Base-by-base conservation (phyloP, 2,329 filamentous ascomycete species). In the Ramichloridium luteum region DNA sequence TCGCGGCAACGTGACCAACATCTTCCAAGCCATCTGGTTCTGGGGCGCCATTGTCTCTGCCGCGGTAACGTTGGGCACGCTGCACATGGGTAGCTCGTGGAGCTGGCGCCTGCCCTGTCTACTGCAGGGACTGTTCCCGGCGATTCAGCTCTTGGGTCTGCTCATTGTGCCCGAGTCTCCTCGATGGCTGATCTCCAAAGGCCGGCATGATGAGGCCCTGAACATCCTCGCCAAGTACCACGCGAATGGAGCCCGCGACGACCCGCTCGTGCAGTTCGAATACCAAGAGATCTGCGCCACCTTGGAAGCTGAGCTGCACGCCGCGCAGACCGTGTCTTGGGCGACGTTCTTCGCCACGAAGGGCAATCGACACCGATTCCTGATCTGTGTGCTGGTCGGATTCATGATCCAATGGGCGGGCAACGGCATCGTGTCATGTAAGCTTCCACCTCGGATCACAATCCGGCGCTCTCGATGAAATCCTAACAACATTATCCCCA, bases 261-360 rank as follows among this genome's bases (percentile, higher is more conserved):
- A 77, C 46, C 50, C 68, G 3, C 70, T 71, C 1, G 75, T 80
- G 9, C 70, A 75, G 44, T 74, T 75, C 49, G 72, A 80, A 51
- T 77, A 66, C 50, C 65, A 65, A 13, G 70, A 77, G 48, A 77
- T 78, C 41, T 58, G 66, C 30, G 61, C 64, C 3, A 70, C 72
- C 0, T 67, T 75, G 44, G 60, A 62, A 16, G 44, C 70, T 1
- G 70, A 75, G 46, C 54, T 67, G 32, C 67, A 75, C 38, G 35
- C 27, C 12, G 64, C 68, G 2, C 67, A 65, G 36, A 40, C 38
- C 5, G n/a, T n/a, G n/a, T n/a, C n/a, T n/a, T 41, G 38, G 37
- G 32, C 33, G 4, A 39, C 37, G 18, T 43, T 44, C 15, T 37
- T 43, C 22, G 29, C 27, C n/a, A 45, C 43, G 1, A 43, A 36